Evolutionary conservation across 2,329 filamentous ascomycete species (phyloP).

Genomic region (Paraphaeosphaeria sporulosa): DNA sequence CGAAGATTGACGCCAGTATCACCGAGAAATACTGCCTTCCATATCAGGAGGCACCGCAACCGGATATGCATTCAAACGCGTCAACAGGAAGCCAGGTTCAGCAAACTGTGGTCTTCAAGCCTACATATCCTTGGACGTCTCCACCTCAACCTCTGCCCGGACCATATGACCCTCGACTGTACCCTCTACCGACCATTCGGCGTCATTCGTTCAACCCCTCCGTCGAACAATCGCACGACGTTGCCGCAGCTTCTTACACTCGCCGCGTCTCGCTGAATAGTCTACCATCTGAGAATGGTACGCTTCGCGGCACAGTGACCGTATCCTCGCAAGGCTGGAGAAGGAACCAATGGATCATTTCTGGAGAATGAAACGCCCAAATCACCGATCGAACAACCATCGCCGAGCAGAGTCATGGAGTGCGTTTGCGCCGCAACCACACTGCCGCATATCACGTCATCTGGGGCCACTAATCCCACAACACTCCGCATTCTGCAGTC

Average conservation of each 20-base stretch:
- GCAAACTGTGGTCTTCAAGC: conserved; percentile 25
- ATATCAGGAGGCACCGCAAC: conserved; percentile 18
- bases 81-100: conserved; percentile 20
- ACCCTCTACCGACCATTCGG: conserved; percentile 40
- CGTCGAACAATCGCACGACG: conserved; percentile 13
- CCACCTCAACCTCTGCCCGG: conserved; percentile 43
- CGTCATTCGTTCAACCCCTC: conserved; percentile 25
- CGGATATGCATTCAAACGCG: conserved; percentile 21
- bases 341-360: conserved; percentile 45
- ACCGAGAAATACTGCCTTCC: conserved; percentile 18
- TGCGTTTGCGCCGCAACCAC: neutral
- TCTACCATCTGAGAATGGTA: conserved; percentile 20
- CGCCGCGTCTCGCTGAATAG: conserved; percentile 37
- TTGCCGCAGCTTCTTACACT: conserved; percentile 29
- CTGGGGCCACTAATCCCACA: neutral
- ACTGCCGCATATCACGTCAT: neutral
- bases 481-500: neutral
- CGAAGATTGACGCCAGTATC: neutral
- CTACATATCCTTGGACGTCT: conserved; percentile 44
- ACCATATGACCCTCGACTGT: conserved; percentile 46
- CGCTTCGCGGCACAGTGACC: conserved; percentile 36
- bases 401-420: conserved; percentile 2
- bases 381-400: conserved; percentile 6
- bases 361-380: conserved; percentile 31
- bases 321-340: conserved; percentile 42